Evolutionary conservation across 202 grass and related monocot genomes (phyloP).

Genomic region (Panicum virgatum): DNA sequence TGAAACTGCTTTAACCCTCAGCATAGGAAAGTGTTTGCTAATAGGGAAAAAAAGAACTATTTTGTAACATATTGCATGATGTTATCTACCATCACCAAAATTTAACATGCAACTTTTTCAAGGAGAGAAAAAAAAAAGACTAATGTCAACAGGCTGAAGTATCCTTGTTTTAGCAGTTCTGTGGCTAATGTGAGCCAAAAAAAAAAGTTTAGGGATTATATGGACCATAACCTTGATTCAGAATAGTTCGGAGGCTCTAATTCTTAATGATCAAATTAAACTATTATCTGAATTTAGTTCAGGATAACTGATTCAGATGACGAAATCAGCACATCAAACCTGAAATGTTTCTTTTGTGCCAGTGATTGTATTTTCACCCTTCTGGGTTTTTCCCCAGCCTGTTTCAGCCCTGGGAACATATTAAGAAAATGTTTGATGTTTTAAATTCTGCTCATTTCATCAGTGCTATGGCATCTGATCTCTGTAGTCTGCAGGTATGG

Average conservation of each 20-base stretch:
- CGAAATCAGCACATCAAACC: not conserved
- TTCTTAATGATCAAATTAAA: conserved; percentile 9
- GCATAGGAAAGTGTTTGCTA: not conserved
- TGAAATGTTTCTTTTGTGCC: not conserved
- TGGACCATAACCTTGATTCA: not conserved
- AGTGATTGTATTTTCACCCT: not conserved
- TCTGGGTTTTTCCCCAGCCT: not conserved
- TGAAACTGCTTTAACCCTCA: not conserved
- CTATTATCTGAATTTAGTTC: not conserved
- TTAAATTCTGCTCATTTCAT: conserved; percentile 15
- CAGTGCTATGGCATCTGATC: conserved; percentile 37
- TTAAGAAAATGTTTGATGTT: not conserved
- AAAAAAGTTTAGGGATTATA: not conserved
- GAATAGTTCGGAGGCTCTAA: not conserved
- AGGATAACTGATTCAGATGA: not conserved
- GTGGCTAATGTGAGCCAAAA: not conserved
- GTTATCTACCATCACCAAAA: not conserved
- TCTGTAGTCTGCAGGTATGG: conserved; percentile 69
- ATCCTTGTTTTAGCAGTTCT: too few relatives aligned
- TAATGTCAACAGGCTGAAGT: not conserved
- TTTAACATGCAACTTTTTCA: not conserved
- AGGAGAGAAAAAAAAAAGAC: not conserved
- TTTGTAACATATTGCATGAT: not conserved
- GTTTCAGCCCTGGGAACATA: not conserved
- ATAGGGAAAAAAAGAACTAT: not conserved